Conservation (phyloP, 495 filamentous ascomycete species). For the Daldinia grandis region DNA sequence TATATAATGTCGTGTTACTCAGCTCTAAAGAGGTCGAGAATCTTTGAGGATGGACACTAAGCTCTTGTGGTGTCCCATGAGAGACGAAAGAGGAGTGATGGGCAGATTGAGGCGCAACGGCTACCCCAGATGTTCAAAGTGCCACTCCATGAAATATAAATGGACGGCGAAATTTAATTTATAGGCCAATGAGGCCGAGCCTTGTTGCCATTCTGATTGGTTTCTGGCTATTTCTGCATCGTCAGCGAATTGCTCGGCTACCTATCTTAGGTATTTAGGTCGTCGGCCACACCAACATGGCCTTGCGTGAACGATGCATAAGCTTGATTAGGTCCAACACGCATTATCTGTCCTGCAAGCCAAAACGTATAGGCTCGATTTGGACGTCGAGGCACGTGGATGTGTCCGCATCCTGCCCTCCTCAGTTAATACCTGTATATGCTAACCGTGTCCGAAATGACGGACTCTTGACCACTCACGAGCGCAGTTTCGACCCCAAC, state of each 20-base stretch:
- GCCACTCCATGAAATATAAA: constrained; percentile 32
- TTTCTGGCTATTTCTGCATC: constrained; percentile 11
- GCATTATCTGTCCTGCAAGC: constrained; percentile 24
- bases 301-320: constrained; percentile 22
- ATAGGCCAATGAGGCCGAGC: constrained; percentile 37
- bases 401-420: constrained; percentile 18
- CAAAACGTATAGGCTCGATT: constrained; percentile 27
- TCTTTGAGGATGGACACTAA: constrained; percentile 24
- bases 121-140: constrained; percentile 25
- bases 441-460: constrained; percentile 19
- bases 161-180: constrained; percentile 42
- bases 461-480: constrained; percentile 29
- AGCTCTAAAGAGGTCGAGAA: constrained; percentile 31
- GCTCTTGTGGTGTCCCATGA: constrained; percentile 19
- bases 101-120: constrained; percentile 33
- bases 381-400: constrained; percentile 35
- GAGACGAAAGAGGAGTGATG: constrained; percentile 31
- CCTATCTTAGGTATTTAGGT: constrained; percentile 21
- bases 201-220: constrained; percentile 31
- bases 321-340: constrained; percentile 23
- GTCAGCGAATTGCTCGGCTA: constrained; percentile 34
- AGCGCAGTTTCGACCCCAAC: constrained; percentile 23
- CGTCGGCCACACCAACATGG: constrained; percentile 20
- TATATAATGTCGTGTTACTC: constrained; percentile 26
- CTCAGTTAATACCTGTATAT: constrained; percentile 39